Base-by-base conservation (phyloP, 140 eudicot species). In the Ambrosia hybrid region DNA sequence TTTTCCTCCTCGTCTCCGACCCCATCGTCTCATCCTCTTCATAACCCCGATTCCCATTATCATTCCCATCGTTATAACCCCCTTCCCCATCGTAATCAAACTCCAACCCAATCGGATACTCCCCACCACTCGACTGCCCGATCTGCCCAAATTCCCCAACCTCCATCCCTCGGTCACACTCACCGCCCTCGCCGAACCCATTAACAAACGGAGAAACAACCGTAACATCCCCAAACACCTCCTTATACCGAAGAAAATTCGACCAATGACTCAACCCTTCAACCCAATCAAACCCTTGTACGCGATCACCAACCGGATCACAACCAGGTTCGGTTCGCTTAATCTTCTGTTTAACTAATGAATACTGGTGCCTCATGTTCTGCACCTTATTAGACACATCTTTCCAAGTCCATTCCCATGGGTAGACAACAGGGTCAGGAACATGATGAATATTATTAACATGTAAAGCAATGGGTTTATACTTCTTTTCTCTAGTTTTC, bases 401-500 rank as follows among this genome's bases (percentile, higher is more conserved):
- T 72, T 90, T 92, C 98, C 98, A 90, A 64, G 83, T 87, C 98
- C 98, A 92, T 79, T 85, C 95, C 98, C 98, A 92, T 6, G 98
- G 98, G 65, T 83, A 89, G 33, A 58, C 73, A 38, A 77, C 39
- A 41, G 88, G 98, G 74, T 93, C 98, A 4, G 74, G 60, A 38
- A 30, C 72, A 84, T 93, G 84, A 80, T 93, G 98, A 53, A 87
- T 51, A 0, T 96, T 78, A 81, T 87, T 93, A n/a, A 89, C 96
- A 62, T 80, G 78, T 38, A 79, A 38, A 30, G 96, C 88, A 72
- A 92, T 90, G 72, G 96, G 98, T 67, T 79, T 93, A 69, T 72
- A 93, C 65, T 92, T 89, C 75, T 93, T 93, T 79, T 93, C 98
- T 69, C 98, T 70, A 21, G 95, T 93, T 73, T 93, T 93, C 98